These are phyloP conservation scores for Inga leiocalycina DNA, from an alignment of 306 rosid genomes.

Conservation along the genomic window DNA sequence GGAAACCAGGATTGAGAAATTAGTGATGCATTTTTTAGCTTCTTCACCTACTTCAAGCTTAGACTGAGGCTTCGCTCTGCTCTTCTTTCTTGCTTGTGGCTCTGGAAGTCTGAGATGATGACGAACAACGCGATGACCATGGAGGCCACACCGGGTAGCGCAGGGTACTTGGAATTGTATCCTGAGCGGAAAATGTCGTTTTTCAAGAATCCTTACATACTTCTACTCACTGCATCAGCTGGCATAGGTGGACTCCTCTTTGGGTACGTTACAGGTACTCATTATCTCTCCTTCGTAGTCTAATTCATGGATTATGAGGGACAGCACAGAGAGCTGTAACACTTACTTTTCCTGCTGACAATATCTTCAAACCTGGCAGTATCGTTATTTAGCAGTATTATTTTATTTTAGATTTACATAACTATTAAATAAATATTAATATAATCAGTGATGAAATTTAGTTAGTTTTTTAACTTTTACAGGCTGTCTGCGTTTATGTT, in stretches of 20 bases:
- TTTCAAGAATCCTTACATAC: slow-evolving; percentile 44
- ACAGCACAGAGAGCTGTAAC: not conserved
- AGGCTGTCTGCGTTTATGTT: not conserved
- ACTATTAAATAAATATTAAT: not conserved
- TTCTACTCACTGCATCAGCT: slow-evolving; percentile 44
- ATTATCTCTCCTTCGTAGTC: not conserved
- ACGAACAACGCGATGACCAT: slow-evolving; percentile 6
- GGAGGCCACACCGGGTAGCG: slow-evolving; percentile 42
- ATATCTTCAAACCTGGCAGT: not conserved
- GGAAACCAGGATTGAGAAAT: not conserved
- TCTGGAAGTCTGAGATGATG: slow-evolving; percentile 6
- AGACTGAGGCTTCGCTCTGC: not conserved
- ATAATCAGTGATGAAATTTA: not conserved
- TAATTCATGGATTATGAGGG: not conserved
- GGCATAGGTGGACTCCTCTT: slow-evolving; percentile 53
- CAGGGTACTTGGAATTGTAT: slow-evolving; percentile 40
- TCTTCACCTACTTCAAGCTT: not conserved
- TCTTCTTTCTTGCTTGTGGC: not conserved
- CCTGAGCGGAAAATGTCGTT: slow-evolving; percentile 43
- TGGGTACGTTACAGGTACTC: slow-evolving; percentile 52
- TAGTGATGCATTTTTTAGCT: not conserved
- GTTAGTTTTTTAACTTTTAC: not conserved
- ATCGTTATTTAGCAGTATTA: not conserved
- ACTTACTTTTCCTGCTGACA: not conserved
- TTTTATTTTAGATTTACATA: not conserved